Conservation (phyloP, 2,329 filamentous ascomycete species). For the Colletotrichum destructivum region DNA sequence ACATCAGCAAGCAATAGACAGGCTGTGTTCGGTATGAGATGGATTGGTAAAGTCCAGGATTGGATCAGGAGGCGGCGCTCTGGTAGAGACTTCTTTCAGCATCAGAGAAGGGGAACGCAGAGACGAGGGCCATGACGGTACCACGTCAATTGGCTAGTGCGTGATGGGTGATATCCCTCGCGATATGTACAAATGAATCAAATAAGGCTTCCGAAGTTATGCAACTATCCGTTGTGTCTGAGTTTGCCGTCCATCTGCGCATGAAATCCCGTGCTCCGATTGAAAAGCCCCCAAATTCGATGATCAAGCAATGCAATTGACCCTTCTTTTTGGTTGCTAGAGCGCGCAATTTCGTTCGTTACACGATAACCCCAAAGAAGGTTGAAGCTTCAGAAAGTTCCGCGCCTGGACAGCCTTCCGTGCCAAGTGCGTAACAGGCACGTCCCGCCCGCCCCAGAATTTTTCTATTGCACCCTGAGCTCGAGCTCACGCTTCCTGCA, state of each 20-base stretch:
- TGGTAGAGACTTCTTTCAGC: slow-evolving; percentile 25
- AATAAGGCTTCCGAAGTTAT: slow-evolving; percentile 37
- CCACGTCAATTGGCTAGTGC: slow-evolving; percentile 34
- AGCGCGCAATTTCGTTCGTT: neutral
- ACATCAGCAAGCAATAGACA: slow-evolving; percentile 66
- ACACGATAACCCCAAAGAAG: neutral
- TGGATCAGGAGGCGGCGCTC: slow-evolving; percentile 21
- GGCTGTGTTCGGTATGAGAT: slow-evolving; percentile 39
- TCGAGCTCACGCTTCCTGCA: slow-evolving; percentile 37
- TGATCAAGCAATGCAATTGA: neutral
- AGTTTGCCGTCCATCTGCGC: too few relatives aligned
- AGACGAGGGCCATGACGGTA: slow-evolving; percentile 23
- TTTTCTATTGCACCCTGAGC: slow-evolving; percentile 39
- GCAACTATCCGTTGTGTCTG: slow-evolving; percentile 21
- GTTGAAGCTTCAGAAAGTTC: slow-evolving; percentile 10
- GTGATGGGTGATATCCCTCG: slow-evolving; percentile 38
- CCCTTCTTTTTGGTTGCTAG: too few relatives aligned
- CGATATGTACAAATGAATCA: slow-evolving; percentile 42
- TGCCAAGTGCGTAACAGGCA: slow-evolving; percentile 35
- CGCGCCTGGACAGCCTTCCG: slow-evolving; percentile 1
- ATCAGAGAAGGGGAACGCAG: slow-evolving; percentile 17
- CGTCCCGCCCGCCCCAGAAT: slow-evolving; percentile 44
- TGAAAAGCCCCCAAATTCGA: rapidly evolving
- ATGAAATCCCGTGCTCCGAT: neutral
- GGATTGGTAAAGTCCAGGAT: slow-evolving; percentile 5